Percentiles rank a stretch among this genome's conserved stretches.
Evolutionary conservation across 352 stramenopile genomes (phyloP).

Genomic region (Phytophthora pini): DNA sequence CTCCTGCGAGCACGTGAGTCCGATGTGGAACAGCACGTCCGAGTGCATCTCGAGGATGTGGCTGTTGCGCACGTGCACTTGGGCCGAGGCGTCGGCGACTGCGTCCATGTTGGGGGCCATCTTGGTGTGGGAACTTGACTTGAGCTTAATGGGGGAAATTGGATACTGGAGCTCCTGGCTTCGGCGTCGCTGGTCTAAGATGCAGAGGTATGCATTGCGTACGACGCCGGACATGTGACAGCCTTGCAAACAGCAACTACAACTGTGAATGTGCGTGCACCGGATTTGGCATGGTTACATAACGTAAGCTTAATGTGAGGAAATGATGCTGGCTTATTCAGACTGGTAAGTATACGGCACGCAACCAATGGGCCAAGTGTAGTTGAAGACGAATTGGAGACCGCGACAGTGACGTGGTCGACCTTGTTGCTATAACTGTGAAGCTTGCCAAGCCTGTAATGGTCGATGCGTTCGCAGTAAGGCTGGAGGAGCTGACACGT

Average conservation of each 20-base stretch:
- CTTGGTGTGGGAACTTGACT: slow-evolving; percentile 10
- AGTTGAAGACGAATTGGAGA: slow-evolving; percentile 22
- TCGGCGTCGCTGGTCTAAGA: slow-evolving; percentile 6
- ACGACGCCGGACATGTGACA: slow-evolving; percentile 10
- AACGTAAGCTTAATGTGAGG: neutral
- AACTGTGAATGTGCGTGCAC: slow-evolving; percentile 25
- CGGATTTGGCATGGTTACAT: slow-evolving; percentile 16
- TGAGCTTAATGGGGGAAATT: slow-evolving; percentile 23
- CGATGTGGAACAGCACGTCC: slow-evolving; percentile 84
- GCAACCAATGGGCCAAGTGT: neutral
- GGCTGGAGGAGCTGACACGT: slow-evolving; percentile 6
- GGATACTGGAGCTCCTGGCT: slow-evolving; percentile 22
- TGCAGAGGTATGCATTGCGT: slow-evolving; percentile 13
- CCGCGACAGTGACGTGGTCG: slow-evolving; percentile 9
- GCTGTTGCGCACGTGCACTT: slow-evolving; percentile 65
- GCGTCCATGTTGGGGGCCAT: slow-evolving; percentile 43
- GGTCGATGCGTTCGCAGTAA: slow-evolving; percentile 4
- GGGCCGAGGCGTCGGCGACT: slow-evolving; percentile 12
- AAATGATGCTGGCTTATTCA: slow-evolving; percentile 23
- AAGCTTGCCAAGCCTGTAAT: neutral
- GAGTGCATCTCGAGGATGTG: slow-evolving; percentile 63
- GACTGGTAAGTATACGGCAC: slow-evolving; percentile 18
- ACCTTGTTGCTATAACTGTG: neutral
- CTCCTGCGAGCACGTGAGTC: slow-evolving; percentile 60
- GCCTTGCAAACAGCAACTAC: slow-evolving; percentile 11